A percentile compares a stretch with the other conserved stretches of the same genome.
phyloP scores from a whole-genome alignment of 176 grass and related monocot species.

The Oryza meyeriana region DNA sequence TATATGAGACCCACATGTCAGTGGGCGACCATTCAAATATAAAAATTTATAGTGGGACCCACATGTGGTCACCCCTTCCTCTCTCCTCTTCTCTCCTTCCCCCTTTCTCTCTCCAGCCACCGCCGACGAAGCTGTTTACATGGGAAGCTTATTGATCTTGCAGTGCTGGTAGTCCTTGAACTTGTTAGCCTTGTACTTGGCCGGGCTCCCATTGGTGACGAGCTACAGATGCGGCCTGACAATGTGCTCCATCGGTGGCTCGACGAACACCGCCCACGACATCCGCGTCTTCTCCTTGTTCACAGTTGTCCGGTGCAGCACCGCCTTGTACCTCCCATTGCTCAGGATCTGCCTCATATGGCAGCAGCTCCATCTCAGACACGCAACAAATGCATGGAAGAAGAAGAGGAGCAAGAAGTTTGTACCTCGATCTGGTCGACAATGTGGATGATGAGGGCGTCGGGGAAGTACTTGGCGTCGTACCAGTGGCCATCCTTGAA shows the following conservation, averaged over 20 bases:
- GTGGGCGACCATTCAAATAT: too few species aligned
- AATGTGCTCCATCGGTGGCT: constrained; percentile 44
- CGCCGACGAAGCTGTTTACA: too few species aligned
- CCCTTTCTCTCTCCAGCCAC: too few species aligned
- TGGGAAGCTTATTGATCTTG: constrained; percentile 83
- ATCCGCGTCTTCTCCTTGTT: constrained; percentile 65
- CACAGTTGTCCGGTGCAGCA: constrained; percentile 64
- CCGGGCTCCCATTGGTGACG: constrained; percentile 33
- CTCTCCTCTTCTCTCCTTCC: too few species aligned
- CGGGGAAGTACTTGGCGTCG: constrained; percentile 51
- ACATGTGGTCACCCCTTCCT: too few species aligned
- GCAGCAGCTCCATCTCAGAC: neutral
- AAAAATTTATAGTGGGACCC: too few species aligned
- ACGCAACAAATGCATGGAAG: neutral
- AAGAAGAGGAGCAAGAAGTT: neutral
- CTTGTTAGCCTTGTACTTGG: constrained; percentile 74
- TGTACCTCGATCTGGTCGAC: constrained; percentile 80
- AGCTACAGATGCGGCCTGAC: constrained; percentile 58
- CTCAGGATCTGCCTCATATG: constrained; percentile 53
- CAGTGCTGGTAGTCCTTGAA: constrained; percentile 79
- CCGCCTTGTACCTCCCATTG: constrained; percentile 79
- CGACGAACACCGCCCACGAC: constrained; percentile 80
- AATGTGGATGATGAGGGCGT: constrained; percentile 66
- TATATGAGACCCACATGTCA: too few species aligned
- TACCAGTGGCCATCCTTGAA: constrained; percentile 59